Percentiles rank a stretch among this genome's conserved stretches.
phyloP scores from a whole-genome alignment of 2,329 filamentous ascomycete genomes.

The Trichoderma asperellum region DNA sequence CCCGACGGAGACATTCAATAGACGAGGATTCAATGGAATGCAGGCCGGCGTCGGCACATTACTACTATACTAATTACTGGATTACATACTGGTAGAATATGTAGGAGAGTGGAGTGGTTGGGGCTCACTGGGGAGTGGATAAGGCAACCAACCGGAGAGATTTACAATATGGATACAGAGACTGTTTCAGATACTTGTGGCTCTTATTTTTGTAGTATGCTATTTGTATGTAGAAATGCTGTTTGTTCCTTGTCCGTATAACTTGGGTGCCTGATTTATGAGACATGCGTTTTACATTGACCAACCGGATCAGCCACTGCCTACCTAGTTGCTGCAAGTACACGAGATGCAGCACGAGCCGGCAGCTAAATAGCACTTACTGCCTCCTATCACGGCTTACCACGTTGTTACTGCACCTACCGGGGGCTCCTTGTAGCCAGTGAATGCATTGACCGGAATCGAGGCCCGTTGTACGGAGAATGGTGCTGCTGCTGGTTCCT shows the following conservation, averaged over 20 bases:
- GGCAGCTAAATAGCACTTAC: background rate
- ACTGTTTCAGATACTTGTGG: background rate
- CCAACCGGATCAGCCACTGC: background rate
- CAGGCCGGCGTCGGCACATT: background rate
- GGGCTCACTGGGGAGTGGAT: background rate
- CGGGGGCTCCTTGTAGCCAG: background rate
- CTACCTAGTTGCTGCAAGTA: background rate
- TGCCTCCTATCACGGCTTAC: constrained; percentile 15
- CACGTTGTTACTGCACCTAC: constrained; percentile 9
- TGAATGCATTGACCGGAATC: background rate
- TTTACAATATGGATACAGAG: background rate
- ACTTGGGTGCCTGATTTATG: background rate
- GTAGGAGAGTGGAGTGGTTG: background rate
- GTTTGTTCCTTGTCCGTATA: background rate
- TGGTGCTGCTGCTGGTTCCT: background rate
- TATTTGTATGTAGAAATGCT: background rate
- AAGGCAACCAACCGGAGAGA: constrained; percentile 2
- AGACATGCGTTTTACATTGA: constrained; percentile 4
- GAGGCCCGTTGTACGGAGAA: background rate
- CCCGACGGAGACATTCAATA: background rate
- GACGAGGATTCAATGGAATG: background rate
- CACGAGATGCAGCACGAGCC: background rate
- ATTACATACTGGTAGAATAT: background rate
- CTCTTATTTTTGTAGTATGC: background rate
- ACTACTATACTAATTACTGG: background rate